phyloP scores from a whole-genome alignment of 768 basidiomycete species.

The Holtermanniella nyarrowii region DNA sequence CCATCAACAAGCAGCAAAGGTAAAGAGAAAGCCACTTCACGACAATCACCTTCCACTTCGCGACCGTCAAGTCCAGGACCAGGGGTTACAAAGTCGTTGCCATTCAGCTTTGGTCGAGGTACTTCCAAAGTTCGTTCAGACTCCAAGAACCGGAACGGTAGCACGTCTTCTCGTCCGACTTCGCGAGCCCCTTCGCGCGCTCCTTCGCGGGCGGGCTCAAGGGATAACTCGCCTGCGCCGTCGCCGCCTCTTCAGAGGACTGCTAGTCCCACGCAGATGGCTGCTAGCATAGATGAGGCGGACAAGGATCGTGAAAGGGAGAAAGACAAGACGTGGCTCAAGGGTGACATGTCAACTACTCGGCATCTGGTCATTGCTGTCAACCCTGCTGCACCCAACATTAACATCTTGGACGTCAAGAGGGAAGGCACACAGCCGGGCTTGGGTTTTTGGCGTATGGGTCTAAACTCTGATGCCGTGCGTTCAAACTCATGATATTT shows the following conservation, averaged over 20 bases:
- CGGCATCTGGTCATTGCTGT: conserved; percentile 28
- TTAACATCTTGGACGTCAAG: background rate
- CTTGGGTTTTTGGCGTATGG: conserved; percentile 21
- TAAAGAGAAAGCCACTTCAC: background rate
- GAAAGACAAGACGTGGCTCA: conserved; percentile 21
- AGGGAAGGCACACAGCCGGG: conserved; percentile 1
- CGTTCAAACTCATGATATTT: conserved; percentile 5
- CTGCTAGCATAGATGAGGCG: too few relatives aligned
- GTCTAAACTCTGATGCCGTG: conserved; percentile 26
- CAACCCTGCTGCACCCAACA: conserved; percentile 10
- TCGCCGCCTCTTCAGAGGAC: too few relatives aligned
- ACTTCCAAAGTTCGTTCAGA: background rate
- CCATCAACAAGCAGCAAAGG: background rate
- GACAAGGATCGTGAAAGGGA: background rate
- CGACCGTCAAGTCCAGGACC: background rate
- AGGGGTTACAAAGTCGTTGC: background rate
- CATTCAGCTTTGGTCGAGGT: background rate
- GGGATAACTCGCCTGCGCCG: background rate
- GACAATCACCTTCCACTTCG: background rate
- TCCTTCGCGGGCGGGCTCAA: background rate
- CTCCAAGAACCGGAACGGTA: too few relatives aligned
- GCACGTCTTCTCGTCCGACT: too few relatives aligned
- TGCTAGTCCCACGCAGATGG: background rate
- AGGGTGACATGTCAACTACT: conserved; percentile 24
- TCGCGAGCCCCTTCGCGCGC: too few relatives aligned